Evolutionary conservation across 148 eudicot species (phyloP).

Genomic region (Cornus kousa): DNA sequence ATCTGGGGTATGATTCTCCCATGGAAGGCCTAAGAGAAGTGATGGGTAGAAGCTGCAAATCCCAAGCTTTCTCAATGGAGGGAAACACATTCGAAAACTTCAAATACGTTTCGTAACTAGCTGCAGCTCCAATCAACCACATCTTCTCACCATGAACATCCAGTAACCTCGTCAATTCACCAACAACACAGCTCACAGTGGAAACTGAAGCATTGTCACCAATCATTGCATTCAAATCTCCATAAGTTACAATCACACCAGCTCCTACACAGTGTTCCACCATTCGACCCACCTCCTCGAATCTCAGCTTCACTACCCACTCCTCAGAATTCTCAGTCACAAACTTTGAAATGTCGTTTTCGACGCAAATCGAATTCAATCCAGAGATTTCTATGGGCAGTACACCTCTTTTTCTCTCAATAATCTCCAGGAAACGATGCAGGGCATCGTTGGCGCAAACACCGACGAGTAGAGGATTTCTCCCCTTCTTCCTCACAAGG

Average conservation of each 20-base stretch:
- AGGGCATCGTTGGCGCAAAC: constrained; percentile 47
- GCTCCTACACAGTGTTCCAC: constrained; percentile 43
- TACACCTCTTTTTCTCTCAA: constrained; percentile 36
- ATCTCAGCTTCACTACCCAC: constrained; percentile 33
- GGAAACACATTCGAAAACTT: constrained; percentile 62
- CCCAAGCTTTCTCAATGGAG: constrained; percentile 61
- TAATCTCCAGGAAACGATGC: constrained; percentile 40
- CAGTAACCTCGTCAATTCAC: constrained; percentile 43
- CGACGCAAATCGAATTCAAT: constrained; percentile 40
- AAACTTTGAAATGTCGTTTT: constrained; percentile 40
- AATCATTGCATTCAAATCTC: constrained; percentile 53
- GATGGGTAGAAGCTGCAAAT: constrained; percentile 64
- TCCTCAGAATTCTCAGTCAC: constrained; percentile 32
- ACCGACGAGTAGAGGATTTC: constrained; percentile 68
- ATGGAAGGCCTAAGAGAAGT: constrained; percentile 43
- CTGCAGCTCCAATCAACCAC: constrained; percentile 70
- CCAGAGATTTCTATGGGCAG: constrained; percentile 46
- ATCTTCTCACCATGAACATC: constrained; percentile 40
- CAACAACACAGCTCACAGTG: constrained; percentile 39
- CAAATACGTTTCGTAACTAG: constrained; percentile 53
- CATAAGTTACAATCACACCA: constrained; percentile 55
- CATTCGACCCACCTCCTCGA: constrained; percentile 44
- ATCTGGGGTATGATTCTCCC: constrained; percentile 51
- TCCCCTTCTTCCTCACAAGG: constrained; percentile 43
- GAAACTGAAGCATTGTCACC: constrained; percentile 33